Conservation (phyloP, 2,329 filamentous ascomycete species). For the Aspergillus tamarii region DNA sequence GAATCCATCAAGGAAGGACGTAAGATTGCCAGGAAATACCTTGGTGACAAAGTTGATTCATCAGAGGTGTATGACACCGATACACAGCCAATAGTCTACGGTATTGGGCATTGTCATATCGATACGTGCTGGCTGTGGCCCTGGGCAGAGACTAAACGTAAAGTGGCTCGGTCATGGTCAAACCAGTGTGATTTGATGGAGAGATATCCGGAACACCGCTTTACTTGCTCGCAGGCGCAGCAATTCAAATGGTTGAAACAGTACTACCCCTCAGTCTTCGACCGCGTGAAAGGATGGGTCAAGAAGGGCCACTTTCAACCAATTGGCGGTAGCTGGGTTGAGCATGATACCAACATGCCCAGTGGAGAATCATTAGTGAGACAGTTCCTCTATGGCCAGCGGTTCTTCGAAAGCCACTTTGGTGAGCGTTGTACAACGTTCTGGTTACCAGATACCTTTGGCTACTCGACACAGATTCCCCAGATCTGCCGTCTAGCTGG, state of each 20-base stretch:
- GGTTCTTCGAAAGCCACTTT: constrained; percentile 92
- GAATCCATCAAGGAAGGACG: constrained; percentile 78
- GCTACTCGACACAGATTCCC: constrained; percentile 92
- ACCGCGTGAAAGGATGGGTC: constrained; percentile 88
- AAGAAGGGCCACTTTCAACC: constrained; percentile 90
- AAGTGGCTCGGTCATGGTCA: constrained; percentile 93
- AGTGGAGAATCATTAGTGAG: constrained; percentile 91
- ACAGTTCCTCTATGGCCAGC: constrained; percentile 93
- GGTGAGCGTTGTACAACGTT: constrained; percentile 88
- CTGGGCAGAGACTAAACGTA: constrained; percentile 95
- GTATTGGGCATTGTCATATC: constrained; percentile 95
- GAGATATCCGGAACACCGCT: constrained; percentile 88
- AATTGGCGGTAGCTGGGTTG: constrained; percentile 97
- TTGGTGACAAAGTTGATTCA: constrained; percentile 80
- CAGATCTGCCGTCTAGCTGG: constrained; percentile 92
- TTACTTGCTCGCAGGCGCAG: constrained; percentile 90
- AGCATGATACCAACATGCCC: constrained; percentile 97
- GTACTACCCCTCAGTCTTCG: constrained; percentile 84
- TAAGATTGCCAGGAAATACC: constrained; percentile 78
- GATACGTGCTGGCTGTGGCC: constrained; percentile 99
- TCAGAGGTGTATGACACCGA: constrained; percentile 79
- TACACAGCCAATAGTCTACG: constrained; percentile 77
- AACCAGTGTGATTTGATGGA: constrained; percentile 97
- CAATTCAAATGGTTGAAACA: constrained; percentile 97
- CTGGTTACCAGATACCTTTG: constrained; percentile 98